These are phyloP conservation scores for Adansonia rubrostipa DNA, from an alignment of 441 rosid species.

Conservation along the genomic window DNA sequence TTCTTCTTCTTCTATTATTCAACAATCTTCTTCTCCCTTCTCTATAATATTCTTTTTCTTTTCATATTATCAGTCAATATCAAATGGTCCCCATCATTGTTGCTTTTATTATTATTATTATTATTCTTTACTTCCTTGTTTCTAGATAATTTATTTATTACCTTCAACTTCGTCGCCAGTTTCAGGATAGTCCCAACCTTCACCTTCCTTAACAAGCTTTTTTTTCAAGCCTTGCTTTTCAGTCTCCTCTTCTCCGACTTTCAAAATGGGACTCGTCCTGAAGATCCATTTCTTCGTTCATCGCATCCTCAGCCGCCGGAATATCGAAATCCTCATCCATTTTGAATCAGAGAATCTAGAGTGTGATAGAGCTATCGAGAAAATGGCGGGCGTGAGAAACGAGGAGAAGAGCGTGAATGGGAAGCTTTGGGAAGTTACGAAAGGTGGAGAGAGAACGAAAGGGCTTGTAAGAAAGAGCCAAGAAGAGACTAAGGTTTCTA, in stretches of 20 bases:
- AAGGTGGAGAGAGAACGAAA: no score
- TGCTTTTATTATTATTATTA: no score
- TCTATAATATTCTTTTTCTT: no score
- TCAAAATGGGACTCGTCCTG: conserved; percentile 46
- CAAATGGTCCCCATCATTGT: no score
- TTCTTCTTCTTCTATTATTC: background rate
- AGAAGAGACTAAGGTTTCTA: no score
- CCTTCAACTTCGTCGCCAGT: conserved; percentile 80
- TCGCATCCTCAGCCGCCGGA: conserved; percentile 52
- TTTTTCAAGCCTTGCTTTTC: conserved; percentile 64
- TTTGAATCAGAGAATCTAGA: background rate
- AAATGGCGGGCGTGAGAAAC: background rate
- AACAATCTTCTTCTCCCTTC: no score
- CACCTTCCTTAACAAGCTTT: conserved; percentile 73
- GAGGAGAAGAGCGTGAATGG: background rate
- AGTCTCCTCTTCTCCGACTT: conserved; percentile 80
- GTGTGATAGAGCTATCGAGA: background rate
- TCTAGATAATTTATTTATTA: conserved; percentile 10
- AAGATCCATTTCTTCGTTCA: conserved; percentile 59
- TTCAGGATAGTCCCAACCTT: conserved; percentile 64
- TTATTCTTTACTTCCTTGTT: no score
- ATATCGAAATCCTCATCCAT: conserved; percentile 68
- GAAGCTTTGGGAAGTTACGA: background rate
- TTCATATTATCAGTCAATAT: no score
- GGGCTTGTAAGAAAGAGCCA: no score